phyloP scores from a whole-genome alignment of 345 rosid species.

The Reutealis trisperma region DNA sequence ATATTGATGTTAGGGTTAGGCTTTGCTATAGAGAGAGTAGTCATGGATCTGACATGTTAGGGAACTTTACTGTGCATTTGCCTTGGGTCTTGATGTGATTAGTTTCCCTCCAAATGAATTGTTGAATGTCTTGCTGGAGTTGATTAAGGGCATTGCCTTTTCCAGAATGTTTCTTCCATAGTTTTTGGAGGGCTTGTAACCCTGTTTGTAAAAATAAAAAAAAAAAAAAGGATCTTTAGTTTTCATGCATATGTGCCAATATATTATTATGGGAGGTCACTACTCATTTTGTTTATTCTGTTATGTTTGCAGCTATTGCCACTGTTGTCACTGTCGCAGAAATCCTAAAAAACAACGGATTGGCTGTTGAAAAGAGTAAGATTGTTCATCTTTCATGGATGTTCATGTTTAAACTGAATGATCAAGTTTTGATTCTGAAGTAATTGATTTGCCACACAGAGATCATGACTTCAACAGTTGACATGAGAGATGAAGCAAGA shows the following conservation, averaged over 20 bases:
- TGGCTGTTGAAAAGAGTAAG: conserved; percentile 88
- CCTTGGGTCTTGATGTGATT: too few species aligned
- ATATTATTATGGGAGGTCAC: neutral
- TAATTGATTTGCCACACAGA: conserved; percentile 35
- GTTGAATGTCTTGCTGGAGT: too few species aligned
- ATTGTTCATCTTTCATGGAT: conserved; percentile 5
- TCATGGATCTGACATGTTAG: neutral
- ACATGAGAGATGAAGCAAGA: conserved; percentile 74
- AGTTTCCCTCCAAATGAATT: too few species aligned
- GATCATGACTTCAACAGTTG: conserved; percentile 76
- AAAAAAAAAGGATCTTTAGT: neutral
- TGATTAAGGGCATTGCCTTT: too few species aligned
- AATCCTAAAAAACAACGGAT: conserved; percentile 83
- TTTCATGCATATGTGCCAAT: neutral
- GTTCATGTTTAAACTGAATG: neutral
- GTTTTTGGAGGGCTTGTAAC: too few species aligned
- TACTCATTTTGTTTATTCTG: neutral
- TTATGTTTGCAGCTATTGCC: conserved; percentile 67
- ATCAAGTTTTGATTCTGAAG: neutral
- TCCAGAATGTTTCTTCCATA: too few species aligned
- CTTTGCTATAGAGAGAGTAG: too few species aligned
- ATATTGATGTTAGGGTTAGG: too few species aligned
- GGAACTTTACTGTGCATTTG: too few species aligned
- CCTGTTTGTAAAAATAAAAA: too few species aligned
- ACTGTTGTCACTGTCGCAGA: conserved; percentile 83